phyloP scores from a whole-genome alignment of 2,329 filamentous ascomycete species.

The Grosmannia penicillata region DNA sequence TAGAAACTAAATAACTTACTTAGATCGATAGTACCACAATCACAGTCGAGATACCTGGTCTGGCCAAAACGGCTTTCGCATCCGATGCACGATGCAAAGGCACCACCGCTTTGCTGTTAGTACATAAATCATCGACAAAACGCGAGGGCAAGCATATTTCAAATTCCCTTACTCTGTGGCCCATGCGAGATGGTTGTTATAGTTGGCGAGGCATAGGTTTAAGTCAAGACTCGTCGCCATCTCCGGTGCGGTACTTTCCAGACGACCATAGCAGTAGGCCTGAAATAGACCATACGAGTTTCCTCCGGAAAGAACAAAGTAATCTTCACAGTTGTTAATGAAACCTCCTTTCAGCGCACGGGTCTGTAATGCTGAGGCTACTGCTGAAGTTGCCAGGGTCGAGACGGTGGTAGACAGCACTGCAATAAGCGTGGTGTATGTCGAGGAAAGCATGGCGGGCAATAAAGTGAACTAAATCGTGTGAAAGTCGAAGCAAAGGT shows the following conservation, averaged over 20 bases:
- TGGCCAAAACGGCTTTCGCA: slow-evolving; percentile 1
- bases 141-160: neutral
- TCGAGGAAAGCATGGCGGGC: no score
- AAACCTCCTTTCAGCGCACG: neutral
- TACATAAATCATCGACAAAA: neutral
- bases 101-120: slow-evolving; percentile 1
- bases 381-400: no score
- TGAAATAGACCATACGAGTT: slow-evolving; percentile 2
- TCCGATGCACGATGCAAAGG: slow-evolving; percentile 6
- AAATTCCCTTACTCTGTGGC: neutral
- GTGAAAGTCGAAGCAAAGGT: no score
- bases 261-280: slow-evolving; percentile 1
- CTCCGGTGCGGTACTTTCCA: neutral
- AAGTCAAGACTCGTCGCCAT: slow-evolving; percentile 4
- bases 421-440: no score
- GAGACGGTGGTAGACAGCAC: no score
- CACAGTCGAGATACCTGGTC: slow-evolving; percentile 5
- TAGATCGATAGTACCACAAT: slow-evolving; percentile 7
- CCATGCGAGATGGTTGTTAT: slow-evolving; percentile 6
- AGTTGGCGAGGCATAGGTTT: slow-evolving; percentile 8
- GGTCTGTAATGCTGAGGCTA: no score
- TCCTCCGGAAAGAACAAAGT: neutral
- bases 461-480: no score
- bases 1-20: no score
- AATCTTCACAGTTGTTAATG: slow-evolving; percentile 2